Percentiles rank a stretch among this genome's conserved stretches.
phyloP scores from a whole-genome alignment of 805 yeast species.

The Ogataea pini region DNA sequence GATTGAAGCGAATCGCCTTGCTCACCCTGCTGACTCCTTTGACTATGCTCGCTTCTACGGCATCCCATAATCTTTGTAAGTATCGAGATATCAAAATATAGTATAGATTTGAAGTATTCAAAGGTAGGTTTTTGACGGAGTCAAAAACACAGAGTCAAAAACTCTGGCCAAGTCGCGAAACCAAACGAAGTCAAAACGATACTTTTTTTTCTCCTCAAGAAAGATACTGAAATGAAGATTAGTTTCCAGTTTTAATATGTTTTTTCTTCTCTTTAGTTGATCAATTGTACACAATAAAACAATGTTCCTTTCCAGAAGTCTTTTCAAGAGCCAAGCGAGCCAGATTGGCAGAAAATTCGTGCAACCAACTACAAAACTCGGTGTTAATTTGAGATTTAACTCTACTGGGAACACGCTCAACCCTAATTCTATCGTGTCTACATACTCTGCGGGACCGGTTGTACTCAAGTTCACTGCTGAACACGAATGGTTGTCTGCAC shows the following conservation, averaged over 20 bases:
- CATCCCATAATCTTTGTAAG: background rate
- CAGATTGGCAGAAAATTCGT: background rate
- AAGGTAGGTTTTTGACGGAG: background rate
- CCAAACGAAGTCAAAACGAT: background rate
- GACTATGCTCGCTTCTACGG: too few relatives aligned
- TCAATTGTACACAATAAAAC: too few relatives aligned
- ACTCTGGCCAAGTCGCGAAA: background rate
- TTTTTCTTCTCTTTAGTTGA: background rate
- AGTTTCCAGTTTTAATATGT: background rate
- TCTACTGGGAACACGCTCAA: constrained; percentile 33
- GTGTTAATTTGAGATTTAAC: constrained; percentile 16
- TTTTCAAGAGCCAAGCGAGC: background rate
- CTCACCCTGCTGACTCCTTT: too few relatives aligned
- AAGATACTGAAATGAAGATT: background rate
- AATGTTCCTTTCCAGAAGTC: constrained; percentile 1
- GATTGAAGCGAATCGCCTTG: background rate
- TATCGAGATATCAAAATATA: background rate
- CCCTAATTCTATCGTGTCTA: constrained; percentile 32
- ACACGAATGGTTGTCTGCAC: constrained; percentile 94
- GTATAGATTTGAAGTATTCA: background rate
- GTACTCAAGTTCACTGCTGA: constrained; percentile 74
- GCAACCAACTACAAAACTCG: background rate
- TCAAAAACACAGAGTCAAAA: background rate
- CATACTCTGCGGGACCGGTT: constrained; percentile 43
- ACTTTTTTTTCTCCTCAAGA: background rate